phyloP scores from a whole-genome alignment of 352 stramenopile species.

The Phytophthora sansomeana region DNA sequence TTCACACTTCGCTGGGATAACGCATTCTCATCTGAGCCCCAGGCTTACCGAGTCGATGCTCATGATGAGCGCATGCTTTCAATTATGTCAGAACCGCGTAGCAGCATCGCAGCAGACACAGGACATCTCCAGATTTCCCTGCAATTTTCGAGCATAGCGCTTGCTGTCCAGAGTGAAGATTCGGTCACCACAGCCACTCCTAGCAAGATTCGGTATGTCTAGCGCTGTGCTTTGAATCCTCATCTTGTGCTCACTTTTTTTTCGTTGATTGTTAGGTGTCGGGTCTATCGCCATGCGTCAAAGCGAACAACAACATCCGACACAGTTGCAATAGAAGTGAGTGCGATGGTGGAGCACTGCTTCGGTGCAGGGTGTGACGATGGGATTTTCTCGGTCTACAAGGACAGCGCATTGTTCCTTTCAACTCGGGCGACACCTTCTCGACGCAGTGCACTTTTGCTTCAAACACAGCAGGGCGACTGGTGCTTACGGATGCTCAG shows the following conservation, averaged over 20 bases:
- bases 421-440: conserved; percentile 45
- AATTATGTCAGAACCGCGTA: neutral
- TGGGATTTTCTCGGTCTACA: conserved; percentile 61
- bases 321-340: conserved; percentile 45
- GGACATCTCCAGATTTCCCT: conserved; percentile 44
- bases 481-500: conserved; percentile 57
- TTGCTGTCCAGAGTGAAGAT: conserved; percentile 23
- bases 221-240: neutral
- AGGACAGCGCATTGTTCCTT: conserved; percentile 44
- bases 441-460: conserved; percentile 45
- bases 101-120: conserved; percentile 1
- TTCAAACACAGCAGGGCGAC: conserved; percentile 18
- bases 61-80: conserved; percentile 33
- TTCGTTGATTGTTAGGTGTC: conserved; percentile 41
- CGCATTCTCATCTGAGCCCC: conserved; percentile 40
- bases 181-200: neutral
- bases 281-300: conserved; percentile 39
- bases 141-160: conserved; percentile 36
- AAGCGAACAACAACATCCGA: conserved; percentile 3
- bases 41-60: conserved; percentile 32
- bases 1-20: conserved; percentile 45
- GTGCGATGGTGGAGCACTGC: conserved; percentile 50
- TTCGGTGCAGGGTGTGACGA: conserved; percentile 35
- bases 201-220: conserved; percentile 50
- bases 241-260: conserved; percentile 11